phyloP scores from a whole-genome alignment of 176 grass and related monocot species.

The Guadua angustifolia region DNA sequence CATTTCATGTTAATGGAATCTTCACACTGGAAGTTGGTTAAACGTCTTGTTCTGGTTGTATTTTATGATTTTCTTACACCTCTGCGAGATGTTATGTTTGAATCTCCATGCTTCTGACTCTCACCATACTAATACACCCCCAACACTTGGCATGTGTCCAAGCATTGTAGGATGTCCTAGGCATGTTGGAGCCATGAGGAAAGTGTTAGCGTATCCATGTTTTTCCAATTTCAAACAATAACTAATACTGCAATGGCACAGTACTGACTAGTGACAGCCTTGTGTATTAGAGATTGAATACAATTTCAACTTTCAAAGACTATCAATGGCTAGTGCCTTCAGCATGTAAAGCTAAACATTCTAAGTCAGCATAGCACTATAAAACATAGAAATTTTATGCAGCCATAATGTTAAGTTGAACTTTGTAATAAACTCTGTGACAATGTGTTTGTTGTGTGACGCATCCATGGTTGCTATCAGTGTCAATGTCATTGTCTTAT shows the following conservation, averaged over 20 bases:
- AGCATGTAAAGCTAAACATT: not conserved
- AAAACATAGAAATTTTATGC: not conserved
- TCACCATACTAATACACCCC: not conserved
- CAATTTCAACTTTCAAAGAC: not conserved
- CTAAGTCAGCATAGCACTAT: not conserved
- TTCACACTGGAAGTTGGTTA: not conserved
- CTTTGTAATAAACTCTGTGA: not conserved
- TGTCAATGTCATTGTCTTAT: not conserved
- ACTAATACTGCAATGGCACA: not conserved
- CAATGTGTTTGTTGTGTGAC: not conserved
- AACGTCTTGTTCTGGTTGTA: not conserved
- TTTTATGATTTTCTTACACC: conserved; percentile 14
- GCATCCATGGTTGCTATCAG: not conserved
- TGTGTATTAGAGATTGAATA: not conserved
- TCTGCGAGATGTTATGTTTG: not conserved
- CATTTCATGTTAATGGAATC: conserved; percentile 16
- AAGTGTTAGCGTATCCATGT: not conserved
- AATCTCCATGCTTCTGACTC: not conserved
- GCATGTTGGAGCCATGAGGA: conserved; percentile 7
- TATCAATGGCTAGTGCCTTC: not conserved
- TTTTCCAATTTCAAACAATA: not conserved
- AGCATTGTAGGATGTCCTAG: not conserved
- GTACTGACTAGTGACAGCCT: not conserved
- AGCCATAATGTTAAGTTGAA: not conserved
- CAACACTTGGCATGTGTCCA: not conserved